Evolutionary conservation across 2,329 filamentous ascomycete genomes (phyloP).

Genomic region (Capronia americana): DNA sequence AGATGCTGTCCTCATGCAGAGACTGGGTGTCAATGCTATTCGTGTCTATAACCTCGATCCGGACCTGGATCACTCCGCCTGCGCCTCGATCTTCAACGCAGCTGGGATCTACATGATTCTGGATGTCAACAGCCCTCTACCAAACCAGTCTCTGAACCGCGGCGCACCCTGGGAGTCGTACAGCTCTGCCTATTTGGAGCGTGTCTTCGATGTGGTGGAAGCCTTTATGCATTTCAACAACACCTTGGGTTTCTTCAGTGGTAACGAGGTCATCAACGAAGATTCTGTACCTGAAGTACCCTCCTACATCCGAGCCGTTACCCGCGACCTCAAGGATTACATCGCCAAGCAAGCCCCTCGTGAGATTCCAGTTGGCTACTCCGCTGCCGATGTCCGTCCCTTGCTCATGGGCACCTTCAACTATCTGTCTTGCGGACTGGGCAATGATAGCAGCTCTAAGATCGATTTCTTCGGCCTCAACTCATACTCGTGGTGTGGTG

Average conservation of each 20-base stretch:
- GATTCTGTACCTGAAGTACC: slow-evolving; percentile 61
- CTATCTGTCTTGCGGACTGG: slow-evolving; percentile 65
- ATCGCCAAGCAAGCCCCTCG: slow-evolving; percentile 65
- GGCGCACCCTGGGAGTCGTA: slow-evolving; percentile 62
- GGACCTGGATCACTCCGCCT: slow-evolving; percentile 65
- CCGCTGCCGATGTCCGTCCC: slow-evolving; percentile 68
- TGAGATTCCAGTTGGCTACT: slow-evolving; percentile 71
- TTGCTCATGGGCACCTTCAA: slow-evolving; percentile 66
- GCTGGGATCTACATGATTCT: slow-evolving; percentile 71
- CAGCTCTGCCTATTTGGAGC: slow-evolving; percentile 60
- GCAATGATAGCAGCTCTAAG: slow-evolving; percentile 57
- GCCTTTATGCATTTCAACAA: slow-evolving; percentile 72
- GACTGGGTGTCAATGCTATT: slow-evolving; percentile 68
- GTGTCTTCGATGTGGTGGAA: slow-evolving; percentile 69
- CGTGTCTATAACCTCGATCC: slow-evolving; percentile 70
- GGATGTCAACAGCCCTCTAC: slow-evolving; percentile 68
- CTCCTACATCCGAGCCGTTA: slow-evolving; percentile 66
- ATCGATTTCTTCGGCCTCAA: slow-evolving; percentile 72
- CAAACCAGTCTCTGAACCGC: slow-evolving; percentile 63
- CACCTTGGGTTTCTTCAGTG: slow-evolving; percentile 69
- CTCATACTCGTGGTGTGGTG: slow-evolving; percentile 72
- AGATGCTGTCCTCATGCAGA: slow-evolving; percentile 69
- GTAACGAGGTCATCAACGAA: slow-evolving; percentile 73
- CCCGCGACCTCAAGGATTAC: slow-evolving; percentile 72
- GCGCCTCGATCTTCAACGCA: slow-evolving; percentile 69